Percentiles rank a stretch among this genome's conserved stretches.
Evolutionary conservation across 2,329 filamentous ascomycete genomes (phyloP).

Genomic region (Westerdykella aurantiaca): DNA sequence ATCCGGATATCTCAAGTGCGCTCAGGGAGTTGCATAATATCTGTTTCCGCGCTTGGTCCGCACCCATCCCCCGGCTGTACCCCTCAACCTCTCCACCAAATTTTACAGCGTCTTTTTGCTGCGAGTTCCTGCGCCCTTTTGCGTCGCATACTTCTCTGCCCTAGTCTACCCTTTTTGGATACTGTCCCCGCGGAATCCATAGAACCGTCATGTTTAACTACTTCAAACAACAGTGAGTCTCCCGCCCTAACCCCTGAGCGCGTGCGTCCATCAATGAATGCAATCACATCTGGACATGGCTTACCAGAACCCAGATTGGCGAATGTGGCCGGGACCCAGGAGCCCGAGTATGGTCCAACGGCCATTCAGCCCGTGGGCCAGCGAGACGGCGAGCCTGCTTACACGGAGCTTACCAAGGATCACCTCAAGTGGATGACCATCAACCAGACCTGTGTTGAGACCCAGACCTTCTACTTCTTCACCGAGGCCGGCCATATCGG

Average conservation of each 20-base stretch:
- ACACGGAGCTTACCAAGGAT: conserved; percentile 70
- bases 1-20: not conserved
- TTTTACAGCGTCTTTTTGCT: conserved; percentile 21
- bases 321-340: conserved; percentile 88
- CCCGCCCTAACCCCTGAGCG: conserved; percentile 16
- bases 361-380: conserved; percentile 81
- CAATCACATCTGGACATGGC: conserved; percentile 8
- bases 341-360: conserved; percentile 87
- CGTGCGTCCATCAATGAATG: conserved; percentile 7
- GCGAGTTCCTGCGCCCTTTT: conserved; percentile 24
- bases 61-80: conserved; percentile 1
- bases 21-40: conserved; percentile 1
- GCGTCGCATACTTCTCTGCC: conserved; percentile 17
- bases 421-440: conserved; percentile 77
- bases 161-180: conserved; percentile 24
- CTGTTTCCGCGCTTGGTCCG: conserved; percentile 1
- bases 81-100: conserved; percentile 15
- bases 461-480: conserved; percentile 87
- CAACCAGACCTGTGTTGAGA: conserved; percentile 87
- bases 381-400: conserved; percentile 71
- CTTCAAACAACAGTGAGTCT: conserved; percentile 80
- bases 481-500: conserved; percentile 70
- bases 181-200: conserved; percentile 23
- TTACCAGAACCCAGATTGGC: conserved; percentile 45
- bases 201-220: conserved; percentile 71